These are phyloP conservation scores for Drechslerella stenobrocha DNA, from an alignment of 2,329 filamentous ascomycete genomes.

Conservation along the genomic window DNA sequence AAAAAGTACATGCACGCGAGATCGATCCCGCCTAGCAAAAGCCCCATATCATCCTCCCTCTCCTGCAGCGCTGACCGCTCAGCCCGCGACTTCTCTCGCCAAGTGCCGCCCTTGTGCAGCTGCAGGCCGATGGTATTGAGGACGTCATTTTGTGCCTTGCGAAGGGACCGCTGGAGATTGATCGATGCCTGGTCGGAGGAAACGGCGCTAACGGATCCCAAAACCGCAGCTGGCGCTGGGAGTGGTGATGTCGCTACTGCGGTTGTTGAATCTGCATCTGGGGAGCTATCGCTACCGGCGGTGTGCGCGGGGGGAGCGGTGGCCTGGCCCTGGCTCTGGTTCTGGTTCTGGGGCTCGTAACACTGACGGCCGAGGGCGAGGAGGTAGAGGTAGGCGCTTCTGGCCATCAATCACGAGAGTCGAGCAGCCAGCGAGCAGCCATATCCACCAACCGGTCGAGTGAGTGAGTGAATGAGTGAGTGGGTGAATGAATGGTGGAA, in stretches of 20 bases:
- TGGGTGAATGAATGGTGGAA: too few species aligned
- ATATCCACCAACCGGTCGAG: background rate
- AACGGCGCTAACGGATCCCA: background rate
- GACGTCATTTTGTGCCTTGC: constrained; percentile 53
- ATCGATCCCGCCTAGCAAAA: constrained; percentile 51
- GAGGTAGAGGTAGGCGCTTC: constrained; percentile 47
- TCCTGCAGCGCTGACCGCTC: constrained; percentile 37
- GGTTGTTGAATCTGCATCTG: background rate
- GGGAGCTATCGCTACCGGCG: background rate
- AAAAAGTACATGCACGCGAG: constrained; percentile 51
- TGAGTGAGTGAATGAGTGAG: background rate
- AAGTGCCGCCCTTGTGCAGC: constrained; percentile 37
- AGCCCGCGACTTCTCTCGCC: constrained; percentile 32
- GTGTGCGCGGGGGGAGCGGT: background rate
- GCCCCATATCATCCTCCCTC: constrained; percentile 52
- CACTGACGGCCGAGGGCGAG: constrained; percentile 42
- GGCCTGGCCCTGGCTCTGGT: constrained; percentile 1
- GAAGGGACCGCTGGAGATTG: constrained; percentile 51
- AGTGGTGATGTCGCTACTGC: background rate
- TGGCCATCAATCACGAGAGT: constrained; percentile 23
- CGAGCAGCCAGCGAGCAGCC: background rate
- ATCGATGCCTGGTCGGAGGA: constrained; percentile 49
- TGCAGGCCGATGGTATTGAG: constrained; percentile 52
- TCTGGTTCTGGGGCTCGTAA: constrained; percentile 38
- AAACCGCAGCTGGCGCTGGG: constrained; percentile 6